Evolutionary conservation across 2,329 filamentous ascomycete species (phyloP).

Genomic region (Metarhizium brunneum): DNA sequence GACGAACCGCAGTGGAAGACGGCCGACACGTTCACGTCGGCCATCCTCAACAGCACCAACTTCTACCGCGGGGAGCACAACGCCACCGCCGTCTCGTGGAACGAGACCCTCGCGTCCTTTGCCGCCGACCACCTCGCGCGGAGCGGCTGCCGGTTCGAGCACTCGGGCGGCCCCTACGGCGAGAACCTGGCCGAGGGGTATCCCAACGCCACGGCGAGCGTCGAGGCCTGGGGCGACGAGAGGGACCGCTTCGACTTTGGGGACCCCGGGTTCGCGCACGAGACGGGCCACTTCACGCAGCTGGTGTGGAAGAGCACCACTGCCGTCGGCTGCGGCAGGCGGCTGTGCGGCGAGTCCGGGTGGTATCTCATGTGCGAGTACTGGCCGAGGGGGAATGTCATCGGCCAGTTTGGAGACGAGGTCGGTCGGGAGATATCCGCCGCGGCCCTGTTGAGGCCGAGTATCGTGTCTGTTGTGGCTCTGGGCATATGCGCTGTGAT

Average conservation of each 20-base stretch:
- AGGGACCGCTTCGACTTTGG: conserved; percentile 47
- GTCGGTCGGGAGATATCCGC: conserved; percentile 10
- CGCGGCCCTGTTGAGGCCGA: neutral
- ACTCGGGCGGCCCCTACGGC: conserved; percentile 56
- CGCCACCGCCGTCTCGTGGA: conserved; percentile 52
- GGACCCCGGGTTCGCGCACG: conserved; percentile 44
- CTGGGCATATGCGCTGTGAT: neutral
- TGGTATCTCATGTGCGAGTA: conserved; percentile 67
- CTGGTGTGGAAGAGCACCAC: conserved; percentile 59
- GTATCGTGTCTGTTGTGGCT: neutral
- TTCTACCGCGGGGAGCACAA: conserved; percentile 54
- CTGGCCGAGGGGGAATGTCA: conserved; percentile 56
- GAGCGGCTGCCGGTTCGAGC: conserved; percentile 37
- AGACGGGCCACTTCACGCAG: conserved; percentile 65
- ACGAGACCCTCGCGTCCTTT: conserved; percentile 48
- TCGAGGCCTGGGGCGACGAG: conserved; percentile 57
- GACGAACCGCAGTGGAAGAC: conserved; percentile 4
- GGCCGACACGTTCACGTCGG: conserved; percentile 30
- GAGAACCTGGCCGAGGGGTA: conserved; percentile 69
- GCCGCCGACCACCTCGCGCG: conserved; percentile 40
- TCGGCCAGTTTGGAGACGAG: conserved; percentile 36
- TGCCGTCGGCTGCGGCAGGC: conserved; percentile 45
- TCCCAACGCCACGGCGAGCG: conserved; percentile 43
- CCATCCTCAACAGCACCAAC: conserved; percentile 60
- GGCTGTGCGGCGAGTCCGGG: conserved; percentile 35